Percentiles rank a stretch among this genome's conserved stretches.
phyloP scores from a whole-genome alignment of 352 stramenopile species.

The Phytophthora nicotianae region DNA sequence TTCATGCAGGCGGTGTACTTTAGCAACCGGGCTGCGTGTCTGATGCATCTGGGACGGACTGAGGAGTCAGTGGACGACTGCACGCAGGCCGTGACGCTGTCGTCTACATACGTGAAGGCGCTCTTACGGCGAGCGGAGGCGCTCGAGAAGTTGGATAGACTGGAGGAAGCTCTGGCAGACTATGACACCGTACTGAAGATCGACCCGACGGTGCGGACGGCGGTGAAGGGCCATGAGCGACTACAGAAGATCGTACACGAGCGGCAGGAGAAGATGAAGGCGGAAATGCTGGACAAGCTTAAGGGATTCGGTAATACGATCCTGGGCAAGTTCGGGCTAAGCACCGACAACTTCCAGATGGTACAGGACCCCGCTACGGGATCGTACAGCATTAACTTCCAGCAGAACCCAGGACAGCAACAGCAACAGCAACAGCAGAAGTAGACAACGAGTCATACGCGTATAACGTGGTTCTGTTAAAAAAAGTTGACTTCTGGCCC shows the following conservation, averaged over 20 bases:
- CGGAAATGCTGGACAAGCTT: constrained; percentile 96
- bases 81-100: constrained; percentile 92
- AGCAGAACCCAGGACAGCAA: constrained; percentile 53
- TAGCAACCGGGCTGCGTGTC: constrained; percentile 83
- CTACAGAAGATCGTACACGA: constrained; percentile 93
- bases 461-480: constrained; percentile 7
- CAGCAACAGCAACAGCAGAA: constrained; percentile 17
- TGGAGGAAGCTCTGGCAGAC: constrained; percentile 93
- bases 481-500: constrained; percentile 8
- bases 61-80: constrained; percentile 96
- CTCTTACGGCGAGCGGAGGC: constrained; percentile 92
- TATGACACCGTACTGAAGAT: constrained; percentile 93
- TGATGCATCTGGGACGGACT: constrained; percentile 63
- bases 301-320: constrained; percentile 99
- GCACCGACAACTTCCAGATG: constrained; percentile 99
- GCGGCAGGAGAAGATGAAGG: constrained; percentile 98
- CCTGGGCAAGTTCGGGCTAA: constrained; percentile 99
- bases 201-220: constrained; percentile 79
- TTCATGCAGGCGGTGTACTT: constrained; percentile 78
- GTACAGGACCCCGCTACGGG: constrained; percentile 97
- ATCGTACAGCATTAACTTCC: constrained; percentile 98
- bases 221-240: constrained; percentile 62
- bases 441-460: constrained; percentile 10
- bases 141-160: constrained; percentile 92
- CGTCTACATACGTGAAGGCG: constrained; percentile 96